phyloP scores from a whole-genome alignment of 495 filamentous ascomycete species.

The Apodospora peruviana region DNA sequence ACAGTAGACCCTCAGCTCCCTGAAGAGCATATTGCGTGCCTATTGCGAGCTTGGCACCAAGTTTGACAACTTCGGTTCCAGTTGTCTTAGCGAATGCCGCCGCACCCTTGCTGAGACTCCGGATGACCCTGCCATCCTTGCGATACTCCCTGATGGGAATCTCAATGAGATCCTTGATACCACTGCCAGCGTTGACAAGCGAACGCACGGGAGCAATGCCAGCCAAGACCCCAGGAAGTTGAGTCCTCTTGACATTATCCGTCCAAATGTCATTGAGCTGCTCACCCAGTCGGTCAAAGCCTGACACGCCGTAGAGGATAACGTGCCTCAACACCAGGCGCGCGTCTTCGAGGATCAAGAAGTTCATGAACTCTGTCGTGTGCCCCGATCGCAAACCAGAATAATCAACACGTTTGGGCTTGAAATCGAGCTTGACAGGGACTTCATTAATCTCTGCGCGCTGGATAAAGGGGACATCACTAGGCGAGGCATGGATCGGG shows the following conservation, averaged over 20 bases:
- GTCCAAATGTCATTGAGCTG: conserved; percentile 96
- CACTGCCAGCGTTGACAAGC: conserved; percentile 82
- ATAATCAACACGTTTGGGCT: conserved; percentile 95
- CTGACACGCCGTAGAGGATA: conserved; percentile 86
- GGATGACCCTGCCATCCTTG: conserved; percentile 88
- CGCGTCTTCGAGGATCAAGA: conserved; percentile 83
- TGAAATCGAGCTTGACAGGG: conserved; percentile 86
- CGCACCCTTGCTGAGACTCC: conserved; percentile 86
- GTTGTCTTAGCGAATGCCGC: conserved; percentile 87
- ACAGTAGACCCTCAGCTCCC: conserved; percentile 74
- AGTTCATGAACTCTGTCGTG: conserved; percentile 99
- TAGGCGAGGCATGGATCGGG: conserved; percentile 45
- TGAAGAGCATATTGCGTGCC: conserved; percentile 90
- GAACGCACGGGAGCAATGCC: conserved; percentile 87
- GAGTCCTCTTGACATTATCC: conserved; percentile 84
- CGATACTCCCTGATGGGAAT: conserved; percentile 88
- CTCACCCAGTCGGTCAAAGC: conserved; percentile 81
- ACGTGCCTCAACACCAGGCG: conserved; percentile 82
- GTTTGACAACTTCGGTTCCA: conserved; percentile 80
- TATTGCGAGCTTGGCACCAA: conserved; percentile 91
- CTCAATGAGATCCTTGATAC: conserved; percentile 77
- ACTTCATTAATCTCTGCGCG: conserved; percentile 81
- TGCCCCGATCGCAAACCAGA: conserved; percentile 92
- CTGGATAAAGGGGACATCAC: conserved; percentile 83
- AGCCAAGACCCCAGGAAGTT: conserved; percentile 82